Evolutionary conservation across 2,329 filamentous ascomycete genomes (phyloP).

Genomic region (Diaporthe ilicicola): DNA sequence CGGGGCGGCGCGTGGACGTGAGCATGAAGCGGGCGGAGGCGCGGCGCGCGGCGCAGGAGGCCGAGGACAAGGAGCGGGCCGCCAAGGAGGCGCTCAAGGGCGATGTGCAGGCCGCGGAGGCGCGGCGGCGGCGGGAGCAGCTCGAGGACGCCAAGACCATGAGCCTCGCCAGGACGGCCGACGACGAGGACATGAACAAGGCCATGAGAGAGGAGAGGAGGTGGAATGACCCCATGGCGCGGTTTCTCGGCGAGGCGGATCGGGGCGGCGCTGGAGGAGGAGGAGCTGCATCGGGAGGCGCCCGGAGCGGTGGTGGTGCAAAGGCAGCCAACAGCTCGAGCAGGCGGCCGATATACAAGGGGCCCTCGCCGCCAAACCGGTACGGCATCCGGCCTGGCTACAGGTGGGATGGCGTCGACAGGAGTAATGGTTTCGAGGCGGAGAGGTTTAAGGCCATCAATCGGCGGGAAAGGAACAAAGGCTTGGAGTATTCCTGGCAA

Average conservation of each 20-base stretch:
- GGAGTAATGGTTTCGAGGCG: constrained; percentile 91
- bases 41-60: constrained; percentile 69
- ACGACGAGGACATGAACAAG: constrained; percentile 86
- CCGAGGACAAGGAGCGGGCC: constrained; percentile 74
- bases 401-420: constrained; percentile 96
- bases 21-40: constrained; percentile 90
- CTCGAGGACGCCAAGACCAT: constrained; percentile 85
- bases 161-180: constrained; percentile 79
- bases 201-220: constrained; percentile 79
- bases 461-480: constrained; percentile 76
- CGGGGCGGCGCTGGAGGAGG: constrained; percentile 33
- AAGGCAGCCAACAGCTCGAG: constrained; percentile 40
- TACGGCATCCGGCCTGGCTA: constrained; percentile 94
- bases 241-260: constrained; percentile 71
- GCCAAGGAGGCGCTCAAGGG: constrained; percentile 76
- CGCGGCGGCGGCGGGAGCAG: constrained; percentile 69
- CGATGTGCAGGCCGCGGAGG: constrained; percentile 81
- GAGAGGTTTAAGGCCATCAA: constrained; percentile 93
- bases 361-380: constrained; percentile 85
- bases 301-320: constrained; percentile 40
- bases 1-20: constrained; percentile 91
- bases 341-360: constrained; percentile 76
- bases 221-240: constrained; percentile 95
- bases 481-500: constrained; percentile 92
- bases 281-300: constrained; percentile 38